Evolutionary conservation across 164 flowering plant species (phyloP).

Genomic region (Vitis labrusca): DNA sequence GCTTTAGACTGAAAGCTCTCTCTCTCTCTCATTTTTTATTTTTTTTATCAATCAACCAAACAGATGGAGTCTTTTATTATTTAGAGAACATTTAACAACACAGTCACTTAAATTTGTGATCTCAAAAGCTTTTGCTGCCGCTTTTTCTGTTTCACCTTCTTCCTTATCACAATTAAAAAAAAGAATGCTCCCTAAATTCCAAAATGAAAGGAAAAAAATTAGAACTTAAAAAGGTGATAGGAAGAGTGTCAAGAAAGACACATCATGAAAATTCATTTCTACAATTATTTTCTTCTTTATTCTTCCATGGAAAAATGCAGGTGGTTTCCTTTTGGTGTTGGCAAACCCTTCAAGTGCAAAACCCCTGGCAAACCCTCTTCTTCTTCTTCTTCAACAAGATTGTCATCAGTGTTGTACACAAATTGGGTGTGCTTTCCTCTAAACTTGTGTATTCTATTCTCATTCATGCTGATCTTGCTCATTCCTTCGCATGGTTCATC

Average conservation of each 20-base stretch:
- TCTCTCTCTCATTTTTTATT: too few species aligned
- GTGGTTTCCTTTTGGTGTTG: slow-evolving; percentile 63
- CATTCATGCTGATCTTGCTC: slow-evolving; percentile 34
- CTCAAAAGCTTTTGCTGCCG: too few species aligned
- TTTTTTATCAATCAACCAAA: too few species aligned
- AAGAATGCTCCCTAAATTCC: too few species aligned
- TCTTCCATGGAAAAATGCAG: slow-evolving; percentile 43
- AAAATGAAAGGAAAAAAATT: too few species aligned
- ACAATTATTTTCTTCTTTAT: slow-evolving; percentile 1
- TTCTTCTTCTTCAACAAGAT: slow-evolving; percentile 31
- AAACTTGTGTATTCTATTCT: slow-evolving; percentile 25
- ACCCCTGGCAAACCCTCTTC: slow-evolving; percentile 14
- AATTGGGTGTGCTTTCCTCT: slow-evolving; percentile 59
- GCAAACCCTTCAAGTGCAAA: slow-evolving; percentile 51
- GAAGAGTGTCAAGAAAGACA: not conserved
- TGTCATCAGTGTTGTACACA: slow-evolving; percentile 62
- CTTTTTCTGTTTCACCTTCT: too few species aligned
- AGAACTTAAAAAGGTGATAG: too few species aligned
- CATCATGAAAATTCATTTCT: not conserved
- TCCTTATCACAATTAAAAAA: too few species aligned
- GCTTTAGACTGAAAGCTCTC: too few species aligned
- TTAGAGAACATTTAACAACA: too few species aligned
- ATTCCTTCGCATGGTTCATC: slow-evolving; percentile 56
- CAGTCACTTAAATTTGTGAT: too few species aligned
- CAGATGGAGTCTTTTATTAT: too few species aligned